These are phyloP conservation scores for Chlamydomonas applanata DNA, from an alignment of 139 green algal species.

Conservation along the genomic window DNA sequence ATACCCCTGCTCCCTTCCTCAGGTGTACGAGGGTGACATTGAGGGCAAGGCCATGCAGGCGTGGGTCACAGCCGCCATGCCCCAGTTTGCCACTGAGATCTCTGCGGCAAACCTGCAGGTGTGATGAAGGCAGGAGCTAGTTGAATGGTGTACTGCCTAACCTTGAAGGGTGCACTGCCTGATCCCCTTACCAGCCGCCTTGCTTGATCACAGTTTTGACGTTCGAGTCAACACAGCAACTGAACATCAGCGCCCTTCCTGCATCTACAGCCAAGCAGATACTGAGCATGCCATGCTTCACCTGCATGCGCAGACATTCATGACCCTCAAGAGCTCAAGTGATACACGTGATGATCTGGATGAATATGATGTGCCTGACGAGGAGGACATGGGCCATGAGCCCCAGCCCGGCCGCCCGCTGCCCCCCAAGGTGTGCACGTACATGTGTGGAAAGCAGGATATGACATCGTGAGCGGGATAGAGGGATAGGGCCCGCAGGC, in stretches of 20 bases:
- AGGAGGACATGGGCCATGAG: background rate
- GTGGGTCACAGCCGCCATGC: conserved; percentile 26
- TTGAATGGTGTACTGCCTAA: background rate
- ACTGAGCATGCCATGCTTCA: too few species aligned
- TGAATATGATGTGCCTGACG: background rate
- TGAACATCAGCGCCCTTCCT: too few species aligned
- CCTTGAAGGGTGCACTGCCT: too few species aligned
- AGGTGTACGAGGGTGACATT: conserved; percentile 13
- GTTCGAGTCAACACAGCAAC: too few species aligned
- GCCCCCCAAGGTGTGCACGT: background rate
- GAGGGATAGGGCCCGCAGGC: too few species aligned
- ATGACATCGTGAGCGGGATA: too few species aligned
- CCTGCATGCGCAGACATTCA: background rate
- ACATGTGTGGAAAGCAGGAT: too few species aligned
- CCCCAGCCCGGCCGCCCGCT: background rate
- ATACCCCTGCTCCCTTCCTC: background rate
- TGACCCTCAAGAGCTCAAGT: too few species aligned
- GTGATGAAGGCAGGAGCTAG: background rate
- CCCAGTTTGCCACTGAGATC: background rate
- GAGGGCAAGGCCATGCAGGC: conserved; percentile 36
- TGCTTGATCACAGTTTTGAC: too few species aligned
- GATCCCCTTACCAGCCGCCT: too few species aligned
- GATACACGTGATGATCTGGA: too few species aligned
- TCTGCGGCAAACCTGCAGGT: background rate
- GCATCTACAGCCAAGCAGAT: too few species aligned